Evolutionary conservation across 2,329 filamentous ascomycete species (phyloP).

Genomic region (Fusarium irregulare): DNA sequence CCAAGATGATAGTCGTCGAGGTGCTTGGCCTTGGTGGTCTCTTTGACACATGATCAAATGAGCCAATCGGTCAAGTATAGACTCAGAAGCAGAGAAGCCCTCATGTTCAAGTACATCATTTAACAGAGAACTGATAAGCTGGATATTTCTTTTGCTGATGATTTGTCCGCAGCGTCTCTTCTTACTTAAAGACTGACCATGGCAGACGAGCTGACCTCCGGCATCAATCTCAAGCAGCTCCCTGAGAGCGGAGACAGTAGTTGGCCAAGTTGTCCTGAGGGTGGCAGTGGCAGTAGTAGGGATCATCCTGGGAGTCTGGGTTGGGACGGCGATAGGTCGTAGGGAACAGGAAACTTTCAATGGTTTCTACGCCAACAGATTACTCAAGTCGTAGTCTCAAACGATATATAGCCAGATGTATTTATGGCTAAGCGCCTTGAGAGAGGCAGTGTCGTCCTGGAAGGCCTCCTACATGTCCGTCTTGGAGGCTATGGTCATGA

Average conservation of each 20-base stretch:
- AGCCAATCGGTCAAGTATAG: slow-evolving; percentile 27
- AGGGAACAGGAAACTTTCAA: neutral
- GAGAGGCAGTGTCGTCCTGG: slow-evolving; percentile 9
- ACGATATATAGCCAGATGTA: slow-evolving; percentile 33
- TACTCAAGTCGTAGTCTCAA: neutral
- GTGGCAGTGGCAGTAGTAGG: neutral
- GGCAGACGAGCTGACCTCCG: slow-evolving; percentile 9
- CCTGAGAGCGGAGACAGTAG: slow-evolving; percentile 5
- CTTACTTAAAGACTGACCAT: slow-evolving; percentile 5
- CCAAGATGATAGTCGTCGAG: slow-evolving; percentile 21
- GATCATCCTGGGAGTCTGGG: slow-evolving; percentile 15
- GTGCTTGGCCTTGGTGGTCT: neutral
- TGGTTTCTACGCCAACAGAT: slow-evolving; percentile 37
- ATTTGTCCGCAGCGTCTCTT: neutral
- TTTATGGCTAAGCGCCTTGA: slow-evolving; percentile 21
- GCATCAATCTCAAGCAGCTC: slow-evolving; percentile 22
- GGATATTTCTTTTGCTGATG: slow-evolving; percentile 14
- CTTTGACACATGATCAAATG: slow-evolving; percentile 34
- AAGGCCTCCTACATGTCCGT: slow-evolving; percentile 13
- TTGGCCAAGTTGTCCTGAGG: slow-evolving; percentile 17
- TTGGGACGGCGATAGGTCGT: neutral
- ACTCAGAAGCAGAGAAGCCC: slow-evolving; percentile 24
- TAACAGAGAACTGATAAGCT: slow-evolving; percentile 15
- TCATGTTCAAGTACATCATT: slow-evolving; percentile 13
- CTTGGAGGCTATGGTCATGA: slow-evolving; percentile 15